phyloP scores from a whole-genome alignment of 306 rosid species.

The Pueraria montana region DNA sequence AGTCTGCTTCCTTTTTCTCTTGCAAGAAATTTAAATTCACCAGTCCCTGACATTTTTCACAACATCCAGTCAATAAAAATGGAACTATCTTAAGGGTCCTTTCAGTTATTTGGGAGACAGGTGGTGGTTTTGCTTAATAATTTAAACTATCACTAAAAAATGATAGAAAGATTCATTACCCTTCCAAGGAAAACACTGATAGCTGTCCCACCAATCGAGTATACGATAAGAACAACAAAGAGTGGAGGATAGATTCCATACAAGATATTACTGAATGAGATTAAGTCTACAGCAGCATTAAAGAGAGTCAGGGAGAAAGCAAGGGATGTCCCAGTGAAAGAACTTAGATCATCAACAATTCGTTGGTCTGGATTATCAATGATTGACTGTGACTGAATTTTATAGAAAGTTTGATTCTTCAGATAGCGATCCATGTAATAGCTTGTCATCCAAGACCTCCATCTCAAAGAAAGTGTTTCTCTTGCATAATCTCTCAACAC shows the following conservation, averaged over 20 bases:
- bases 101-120: background rate
- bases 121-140: constrained; percentile 8
- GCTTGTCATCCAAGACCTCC: constrained; percentile 99
- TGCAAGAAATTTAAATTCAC: constrained; percentile 88
- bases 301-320: constrained; percentile 83
- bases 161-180: constrained; percentile 56
- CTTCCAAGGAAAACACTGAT: constrained; percentile 88
- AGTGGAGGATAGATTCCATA: constrained; percentile 95
- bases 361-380: constrained; percentile 98
- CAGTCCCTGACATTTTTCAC: constrained; percentile 73
- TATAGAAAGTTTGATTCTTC: constrained; percentile 85
- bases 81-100: constrained; percentile 21
- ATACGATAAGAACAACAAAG: constrained; percentile 81
- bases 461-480: constrained; percentile 90
- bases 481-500: constrained; percentile 93
- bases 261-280: constrained; percentile 93
- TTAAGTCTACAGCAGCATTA: constrained; percentile 87
- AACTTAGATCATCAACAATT: constrained; percentile 92
- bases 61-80: constrained; percentile 29
- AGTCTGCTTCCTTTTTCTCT: constrained; percentile 99
- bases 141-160: constrained; percentile 31
- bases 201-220: constrained; percentile 95
- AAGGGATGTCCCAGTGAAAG: constrained; percentile 91
- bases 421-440: constrained; percentile 92
- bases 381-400: constrained; percentile 92